These are phyloP conservation scores for Picea glauca DNA, from an alignment of 75 land plant species.

Conservation along the genomic window DNA sequence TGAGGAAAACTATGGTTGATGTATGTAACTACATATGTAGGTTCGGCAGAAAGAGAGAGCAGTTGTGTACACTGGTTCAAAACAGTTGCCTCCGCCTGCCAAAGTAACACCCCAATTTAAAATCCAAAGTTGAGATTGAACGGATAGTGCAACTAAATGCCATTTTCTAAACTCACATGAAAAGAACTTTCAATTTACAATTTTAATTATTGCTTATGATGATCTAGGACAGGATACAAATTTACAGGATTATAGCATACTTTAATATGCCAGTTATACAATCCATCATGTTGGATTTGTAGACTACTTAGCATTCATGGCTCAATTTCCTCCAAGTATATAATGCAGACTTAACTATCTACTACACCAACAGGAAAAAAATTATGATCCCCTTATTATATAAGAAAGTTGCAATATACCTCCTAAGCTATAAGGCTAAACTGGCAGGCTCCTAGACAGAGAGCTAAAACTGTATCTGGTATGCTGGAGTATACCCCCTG, in stretches of 20 bases:
- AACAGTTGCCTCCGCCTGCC: constrained; percentile 91
- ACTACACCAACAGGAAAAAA: neutral
- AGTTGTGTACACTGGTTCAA: constrained; percentile 80
- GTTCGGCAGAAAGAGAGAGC: constrained; percentile 79
- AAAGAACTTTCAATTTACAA: neutral
- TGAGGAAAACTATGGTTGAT: constrained; percentile 82
- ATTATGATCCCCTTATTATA: neutral
- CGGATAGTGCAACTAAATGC: neutral
- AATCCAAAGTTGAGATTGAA: neutral
- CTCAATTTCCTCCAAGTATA: neutral
- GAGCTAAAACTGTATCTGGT: too few relatives aligned
- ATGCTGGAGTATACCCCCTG: too few relatives aligned
- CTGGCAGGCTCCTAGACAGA: too few relatives aligned
- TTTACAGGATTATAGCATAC: neutral
- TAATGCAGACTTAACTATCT: neutral
- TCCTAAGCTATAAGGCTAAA: too few relatives aligned
- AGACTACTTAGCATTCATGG: neutral
- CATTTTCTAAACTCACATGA: neutral
- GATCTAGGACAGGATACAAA: neutral
- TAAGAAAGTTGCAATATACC: neutral
- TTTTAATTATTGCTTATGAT: neutral
- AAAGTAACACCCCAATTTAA: neutral
- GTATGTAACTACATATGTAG: constrained; percentile 59
- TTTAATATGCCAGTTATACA: neutral
- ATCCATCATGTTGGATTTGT: neutral